Base-by-base conservation (phyloP, 179 eudicot genomes). In the Beta corolliflora region DNA sequence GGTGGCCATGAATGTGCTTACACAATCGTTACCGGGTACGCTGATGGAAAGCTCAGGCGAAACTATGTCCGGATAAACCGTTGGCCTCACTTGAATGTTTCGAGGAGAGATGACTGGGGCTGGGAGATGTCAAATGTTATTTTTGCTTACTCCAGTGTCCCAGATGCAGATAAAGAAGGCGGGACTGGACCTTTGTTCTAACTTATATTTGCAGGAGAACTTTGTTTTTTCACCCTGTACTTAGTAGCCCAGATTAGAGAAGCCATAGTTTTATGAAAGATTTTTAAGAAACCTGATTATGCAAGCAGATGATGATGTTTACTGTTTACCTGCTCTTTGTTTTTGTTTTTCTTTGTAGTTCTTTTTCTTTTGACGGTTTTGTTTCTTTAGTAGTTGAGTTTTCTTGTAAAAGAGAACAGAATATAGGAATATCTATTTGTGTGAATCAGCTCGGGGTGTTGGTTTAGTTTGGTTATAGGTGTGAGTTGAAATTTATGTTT, bases 21-120 rank as follows among this genome's bases (percentile, higher is more conserved):
- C 80, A 87, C 89, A 16, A 77, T 89, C 1, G 93, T 95, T 29
- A 91, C 97, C 13, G 83, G 93, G 56, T 48, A 85, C 36, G 58
- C 84, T 55, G 87, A 88, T 19, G 91, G 93, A 48, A 83, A 76
- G 55, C 87, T 93, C 55, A 84, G 97, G 75, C 92, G 88, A 50
- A 93, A 95, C 84, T 93, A 93, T 45, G 97, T 95, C 54, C 89
- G 98, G 85, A 89, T 95, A 25, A 93, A 93, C 87, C 87, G 97
- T 5, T 92, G 97, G 98, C 97, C 95, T 19, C 88, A 76, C 10
- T 55, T 95, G 77, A 70, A 70, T 9, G 85, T 93, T 23, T 73
- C 89, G 10, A 92, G 97, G 84, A 92, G 89, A 80, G 79, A 80
- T 7, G 97, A 95, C 72, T 95, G 98, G 98, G 88, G 97, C 65